Base-by-base conservation (phyloP, 768 basidiomycete species). In the Daedaleopsis nitida region DNA sequence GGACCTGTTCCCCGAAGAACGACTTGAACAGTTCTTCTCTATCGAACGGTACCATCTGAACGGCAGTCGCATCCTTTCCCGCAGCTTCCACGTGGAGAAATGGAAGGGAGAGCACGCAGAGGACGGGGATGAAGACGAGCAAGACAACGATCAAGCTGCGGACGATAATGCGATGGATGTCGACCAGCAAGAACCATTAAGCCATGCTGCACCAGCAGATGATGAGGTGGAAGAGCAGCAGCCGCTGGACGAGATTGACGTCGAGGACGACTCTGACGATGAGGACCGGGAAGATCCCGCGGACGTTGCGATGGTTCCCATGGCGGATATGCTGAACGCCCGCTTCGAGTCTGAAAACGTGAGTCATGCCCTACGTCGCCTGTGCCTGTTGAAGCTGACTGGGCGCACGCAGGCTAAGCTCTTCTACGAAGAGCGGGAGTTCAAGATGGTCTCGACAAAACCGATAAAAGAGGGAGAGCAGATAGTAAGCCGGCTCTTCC, bases 241-340 rank as follows among this genome's bases (percentile, higher is more conserved):
- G 35, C 62, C 60, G n/a, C n/a, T 62, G 21, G 51, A 47, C 7
- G 44, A 58, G 16, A 62, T 48, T 13, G 60, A 49, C 21, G 67
- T 62, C 32, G 66, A 52, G 23, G 66, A 59, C 48, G 67, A 68
- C 43, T 64, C 72, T 16, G 78, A 75, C n/a, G 82, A 82, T 5
- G 82, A 85, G 17, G 83, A 83, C 1, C 77, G 73, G 4, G 84
- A 84, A 19, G 83, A 86, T 59, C 76, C 83, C 7, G 80, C 81
- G 11, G 85, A 90, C 63, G 85, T 92, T 11, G 86, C 91, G 3
- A 95, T 98, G 94, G 91, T 98, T 5, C 96, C 96, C 0, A 86
- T 98, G 78, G 97, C 97, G 3, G 97, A 99, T 74, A 86, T 98
- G 78, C 77, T 99, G 52, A 99, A 99, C 69, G 97, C 96, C 12